phyloP scores from a whole-genome alignment of 352 stramenopile species.

The Saprolegnia parasitica region DNA sequence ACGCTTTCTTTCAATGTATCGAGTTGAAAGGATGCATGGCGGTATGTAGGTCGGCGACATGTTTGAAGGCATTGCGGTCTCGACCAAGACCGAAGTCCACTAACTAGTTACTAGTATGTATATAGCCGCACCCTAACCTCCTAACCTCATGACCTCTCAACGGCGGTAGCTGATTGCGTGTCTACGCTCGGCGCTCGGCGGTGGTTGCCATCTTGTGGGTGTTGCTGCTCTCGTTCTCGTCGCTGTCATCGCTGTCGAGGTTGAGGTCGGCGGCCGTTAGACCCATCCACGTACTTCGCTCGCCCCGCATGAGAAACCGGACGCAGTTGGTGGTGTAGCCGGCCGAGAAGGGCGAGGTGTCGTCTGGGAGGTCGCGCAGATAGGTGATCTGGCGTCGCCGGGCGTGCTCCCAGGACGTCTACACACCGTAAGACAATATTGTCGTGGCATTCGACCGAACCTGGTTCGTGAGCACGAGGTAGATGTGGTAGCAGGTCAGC shows the following conservation, averaged over 20 bases:
- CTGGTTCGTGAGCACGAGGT: conserved; percentile 67
- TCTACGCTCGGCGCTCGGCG: no score
- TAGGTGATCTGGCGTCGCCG: conserved; percentile 70
- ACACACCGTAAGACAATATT: not conserved
- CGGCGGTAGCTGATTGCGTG: no score
- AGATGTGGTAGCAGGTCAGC: conserved; percentile 64
- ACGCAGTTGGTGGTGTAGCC: conserved; percentile 58
- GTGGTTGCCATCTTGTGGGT: not conserved
- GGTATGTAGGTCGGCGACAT: conserved; percentile 17
- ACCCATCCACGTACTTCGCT: conserved; percentile 51
- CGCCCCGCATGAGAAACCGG: conserved; percentile 43
- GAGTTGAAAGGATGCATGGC: not conserved
- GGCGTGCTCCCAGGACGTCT: conserved; percentile 75
- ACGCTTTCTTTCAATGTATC: not conserved
- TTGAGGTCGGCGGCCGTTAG: not conserved
- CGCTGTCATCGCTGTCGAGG: not conserved
- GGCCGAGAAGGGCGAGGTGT: conserved; percentile 58
- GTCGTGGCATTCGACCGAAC: conserved; percentile 18
- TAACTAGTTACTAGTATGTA: not conserved
- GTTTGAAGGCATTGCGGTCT: conserved; percentile 23
- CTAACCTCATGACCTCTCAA: no score
- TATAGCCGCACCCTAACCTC: no score
- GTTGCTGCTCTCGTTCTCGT: not conserved
- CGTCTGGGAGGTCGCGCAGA: conserved; percentile 50
- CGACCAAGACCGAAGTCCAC: not conserved